These are phyloP conservation scores for Schoenoplectus triqueter DNA, from an alignment of 202 grass and related monocot species.

Conservation along the genomic window DNA sequence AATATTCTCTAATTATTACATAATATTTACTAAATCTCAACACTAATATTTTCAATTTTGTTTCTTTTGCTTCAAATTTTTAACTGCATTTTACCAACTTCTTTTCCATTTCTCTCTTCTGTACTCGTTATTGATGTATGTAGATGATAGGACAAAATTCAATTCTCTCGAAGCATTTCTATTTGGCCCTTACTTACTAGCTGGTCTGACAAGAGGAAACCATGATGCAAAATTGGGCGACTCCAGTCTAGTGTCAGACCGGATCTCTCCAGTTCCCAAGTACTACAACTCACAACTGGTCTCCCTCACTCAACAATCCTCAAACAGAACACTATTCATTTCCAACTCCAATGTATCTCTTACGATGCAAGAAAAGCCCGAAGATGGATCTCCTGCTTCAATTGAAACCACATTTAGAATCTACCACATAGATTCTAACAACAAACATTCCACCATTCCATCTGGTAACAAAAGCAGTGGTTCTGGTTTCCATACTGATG, in stretches of 20 bases:
- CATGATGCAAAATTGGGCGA: slow-evolving; percentile 51
- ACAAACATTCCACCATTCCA: too few relatives aligned
- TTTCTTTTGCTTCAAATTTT: not conserved
- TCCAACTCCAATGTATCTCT: slow-evolving; percentile 63
- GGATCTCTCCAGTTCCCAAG: slow-evolving; percentile 60
- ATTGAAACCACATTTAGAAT: slow-evolving; percentile 72
- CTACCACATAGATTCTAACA: slow-evolving; percentile 20
- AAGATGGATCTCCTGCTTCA: slow-evolving; percentile 47
- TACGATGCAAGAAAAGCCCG: slow-evolving; percentile 59
- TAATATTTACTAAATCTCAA: too few relatives aligned
- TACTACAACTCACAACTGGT: slow-evolving; percentile 64
- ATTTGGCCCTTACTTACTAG: slow-evolving; percentile 83
- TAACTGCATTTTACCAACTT: not conserved
- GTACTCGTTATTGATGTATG: slow-evolving; percentile 12
- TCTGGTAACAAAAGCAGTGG: not conserved
- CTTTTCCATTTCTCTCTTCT: not conserved
- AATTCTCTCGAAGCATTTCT: slow-evolving; percentile 66
- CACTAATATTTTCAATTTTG: not conserved
- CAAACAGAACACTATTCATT: slow-evolving; percentile 48
- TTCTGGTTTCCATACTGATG: not conserved
- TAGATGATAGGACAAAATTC: slow-evolving; percentile 74
- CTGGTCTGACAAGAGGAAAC: slow-evolving; percentile 64
- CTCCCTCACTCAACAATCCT: slow-evolving; percentile 55
- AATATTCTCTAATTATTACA: too few relatives aligned
- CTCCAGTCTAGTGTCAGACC: slow-evolving; percentile 50